phyloP scores from a whole-genome alignment of 2,329 filamentous ascomycete genomes.

The Zelopaecilomyces penicillatus region DNA sequence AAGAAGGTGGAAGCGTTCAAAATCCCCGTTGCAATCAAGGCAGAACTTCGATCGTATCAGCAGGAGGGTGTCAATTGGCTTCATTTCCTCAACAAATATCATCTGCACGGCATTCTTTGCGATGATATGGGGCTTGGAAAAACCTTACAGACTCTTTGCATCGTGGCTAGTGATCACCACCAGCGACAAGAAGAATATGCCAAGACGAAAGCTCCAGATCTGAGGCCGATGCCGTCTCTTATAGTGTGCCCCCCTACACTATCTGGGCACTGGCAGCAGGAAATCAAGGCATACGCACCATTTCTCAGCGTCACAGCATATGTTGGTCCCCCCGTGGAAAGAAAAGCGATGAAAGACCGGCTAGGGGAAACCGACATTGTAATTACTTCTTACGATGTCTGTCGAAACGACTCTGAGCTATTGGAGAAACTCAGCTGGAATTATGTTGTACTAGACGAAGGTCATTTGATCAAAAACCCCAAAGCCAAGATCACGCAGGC shows the following conservation, averaged over 20 bases:
- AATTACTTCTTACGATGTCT: slow-evolving; percentile 96
- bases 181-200: slow-evolving; percentile 83
- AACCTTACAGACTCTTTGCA: slow-evolving; percentile 93
- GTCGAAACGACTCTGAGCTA: slow-evolving; percentile 86
- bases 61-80: slow-evolving; percentile 99
- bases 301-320: slow-evolving; percentile 88
- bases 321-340: slow-evolving; percentile 78
- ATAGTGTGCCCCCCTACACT: slow-evolving; percentile 95
- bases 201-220: slow-evolving; percentile 70
- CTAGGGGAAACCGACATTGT: slow-evolving; percentile 81
- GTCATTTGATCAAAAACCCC: slow-evolving; percentile 97
- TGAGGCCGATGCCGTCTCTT: slow-evolving; percentile 73
- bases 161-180: slow-evolving; percentile 96
- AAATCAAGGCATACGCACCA: slow-evolving; percentile 90
- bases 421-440: slow-evolving; percentile 86
- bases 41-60: slow-evolving; percentile 91
- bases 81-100: slow-evolving; percentile 94
- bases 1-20: slow-evolving; percentile 93
- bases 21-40: slow-evolving; percentile 95
- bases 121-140: slow-evolving; percentile 99
- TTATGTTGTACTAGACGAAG: slow-evolving; percentile 93
- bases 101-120: slow-evolving; percentile 94
- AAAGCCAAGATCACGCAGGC: slow-evolving; percentile 92
- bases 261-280: slow-evolving; percentile 97
- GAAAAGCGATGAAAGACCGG: slow-evolving; percentile 58